Evolutionary conservation across 2,329 filamentous ascomycete species (phyloP).

Genomic region (Colletotrichum graminicola): DNA sequence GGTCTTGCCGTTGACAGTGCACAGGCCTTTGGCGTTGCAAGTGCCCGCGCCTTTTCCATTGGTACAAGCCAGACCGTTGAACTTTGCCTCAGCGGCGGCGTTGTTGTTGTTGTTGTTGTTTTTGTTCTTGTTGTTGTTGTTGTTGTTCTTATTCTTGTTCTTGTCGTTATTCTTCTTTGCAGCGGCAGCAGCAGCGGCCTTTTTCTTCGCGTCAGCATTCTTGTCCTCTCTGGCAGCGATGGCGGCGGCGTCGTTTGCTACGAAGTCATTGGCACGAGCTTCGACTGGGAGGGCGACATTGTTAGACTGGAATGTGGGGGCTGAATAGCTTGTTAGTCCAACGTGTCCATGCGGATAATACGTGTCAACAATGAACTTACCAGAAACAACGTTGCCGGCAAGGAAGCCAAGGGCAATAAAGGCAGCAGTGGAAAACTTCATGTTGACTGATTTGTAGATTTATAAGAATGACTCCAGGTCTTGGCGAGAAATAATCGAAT

Average conservation of each 20-base stretch:
- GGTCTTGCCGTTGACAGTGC: conserved; percentile 38
- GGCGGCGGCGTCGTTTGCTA: conserved; percentile 18
- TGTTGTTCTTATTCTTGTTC: conserved; percentile 1
- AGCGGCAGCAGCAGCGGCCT: neutral
- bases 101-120: neutral
- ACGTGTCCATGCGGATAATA: neutral
- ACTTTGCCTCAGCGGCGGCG: neutral
- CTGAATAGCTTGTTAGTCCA: conserved; percentile 9
- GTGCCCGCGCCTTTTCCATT: conserved; percentile 36
- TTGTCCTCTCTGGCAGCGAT: conserved; percentile 24
- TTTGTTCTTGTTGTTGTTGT: neutral
- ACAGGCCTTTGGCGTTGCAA: conserved; percentile 30
- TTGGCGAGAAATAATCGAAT: conserved; percentile 18
- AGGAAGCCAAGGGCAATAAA: conserved; percentile 27
- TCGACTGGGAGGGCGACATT: conserved; percentile 26
- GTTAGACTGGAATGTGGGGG: conserved; percentile 11
- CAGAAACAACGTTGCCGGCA: conserved; percentile 35
- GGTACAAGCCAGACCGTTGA: conserved; percentile 33
- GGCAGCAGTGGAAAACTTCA: conserved; percentile 37
- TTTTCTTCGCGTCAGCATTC: neutral
- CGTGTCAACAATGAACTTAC: neutral
- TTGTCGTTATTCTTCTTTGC: conserved; percentile 4
- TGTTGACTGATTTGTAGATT: conserved; percentile 9
- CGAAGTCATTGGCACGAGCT: conserved; percentile 17
- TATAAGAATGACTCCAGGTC: conserved; percentile 33